Evolutionary conservation across 192 early-diverging fungal species (phyloP).

Genomic region (Podila horticola): DNA sequence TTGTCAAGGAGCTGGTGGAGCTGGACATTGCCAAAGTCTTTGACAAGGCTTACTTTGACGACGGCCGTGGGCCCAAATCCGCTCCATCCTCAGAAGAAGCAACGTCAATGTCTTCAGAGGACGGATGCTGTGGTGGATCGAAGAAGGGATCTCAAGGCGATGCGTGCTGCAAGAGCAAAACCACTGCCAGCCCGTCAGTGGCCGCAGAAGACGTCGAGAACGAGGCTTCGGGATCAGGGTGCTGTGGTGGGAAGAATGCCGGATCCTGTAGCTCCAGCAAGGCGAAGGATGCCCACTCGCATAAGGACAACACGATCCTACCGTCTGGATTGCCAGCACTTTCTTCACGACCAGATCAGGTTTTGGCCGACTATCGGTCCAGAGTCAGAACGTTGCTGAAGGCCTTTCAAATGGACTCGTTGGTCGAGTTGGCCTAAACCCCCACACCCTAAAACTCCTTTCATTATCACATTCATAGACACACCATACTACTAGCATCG

Average conservation of each 20-base stretch:
- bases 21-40: conserved; percentile 43
- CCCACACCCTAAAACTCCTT: not conserved
- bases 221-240: not conserved
- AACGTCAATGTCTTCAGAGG: not conserved
- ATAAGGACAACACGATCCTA: not conserved
- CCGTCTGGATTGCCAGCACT: not conserved
- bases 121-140: conserved; percentile 23
- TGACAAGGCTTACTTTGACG: conserved; percentile 52
- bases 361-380: conserved; percentile 16
- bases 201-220: not conserved
- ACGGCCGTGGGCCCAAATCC: conserved; percentile 3
- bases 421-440: conserved; percentile 6
- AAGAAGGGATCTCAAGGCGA: not conserved
- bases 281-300: not conserved
- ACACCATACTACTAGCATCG: not conserved
- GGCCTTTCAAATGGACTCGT: conserved; percentile 12
- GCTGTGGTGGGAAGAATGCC: not conserved
- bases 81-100: not conserved
- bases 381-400: conserved; percentile 21
- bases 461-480: not conserved
- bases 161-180: conserved; percentile 24
- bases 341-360: conserved; percentile 29
- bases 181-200: not conserved
- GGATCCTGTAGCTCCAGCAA: conserved; percentile 1
- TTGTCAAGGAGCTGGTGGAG: conserved; percentile 40